phyloP scores from a whole-genome alignment of 192 early-diverging fungal species.

The Piromyces finnis region DNA sequence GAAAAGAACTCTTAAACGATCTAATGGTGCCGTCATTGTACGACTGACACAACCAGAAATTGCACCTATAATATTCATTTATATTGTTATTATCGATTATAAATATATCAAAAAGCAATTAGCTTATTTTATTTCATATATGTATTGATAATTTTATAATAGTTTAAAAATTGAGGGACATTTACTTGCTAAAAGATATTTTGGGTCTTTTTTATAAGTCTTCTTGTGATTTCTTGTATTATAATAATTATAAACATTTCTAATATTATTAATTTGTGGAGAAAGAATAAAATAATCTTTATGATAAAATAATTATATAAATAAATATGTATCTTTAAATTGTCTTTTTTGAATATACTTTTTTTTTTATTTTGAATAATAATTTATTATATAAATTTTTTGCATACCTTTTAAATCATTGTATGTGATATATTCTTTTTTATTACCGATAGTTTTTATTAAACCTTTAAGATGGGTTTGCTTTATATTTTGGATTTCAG shows the following conservation, averaged over 20 bases:
- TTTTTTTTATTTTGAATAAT: no score
- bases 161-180: neutral
- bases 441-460: neutral
- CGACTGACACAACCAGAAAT: conserved; percentile 53
- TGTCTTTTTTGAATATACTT: no score
- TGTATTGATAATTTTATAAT: no score
- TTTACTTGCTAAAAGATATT: neutral
- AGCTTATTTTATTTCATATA: no score
- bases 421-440: neutral
- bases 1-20: conserved; percentile 31
- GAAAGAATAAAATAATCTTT: neutral
- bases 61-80: conserved; percentile 16
- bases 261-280: neutral
- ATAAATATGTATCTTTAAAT: no score
- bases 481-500: neutral
- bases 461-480: neutral
- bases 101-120: no score
- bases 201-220: neutral
- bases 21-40: conserved; percentile 53
- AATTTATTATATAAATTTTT: no score
- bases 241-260: neutral
- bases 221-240: neutral
- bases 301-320: no score
- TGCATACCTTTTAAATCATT: neutral
- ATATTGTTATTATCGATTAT: no score